A percentile compares a stretch with the other conserved stretches of the same genome.
Evolutionary conservation across 2,329 filamentous ascomycete genomes (phyloP).

Genomic region (Penicillium concentricum): DNA sequence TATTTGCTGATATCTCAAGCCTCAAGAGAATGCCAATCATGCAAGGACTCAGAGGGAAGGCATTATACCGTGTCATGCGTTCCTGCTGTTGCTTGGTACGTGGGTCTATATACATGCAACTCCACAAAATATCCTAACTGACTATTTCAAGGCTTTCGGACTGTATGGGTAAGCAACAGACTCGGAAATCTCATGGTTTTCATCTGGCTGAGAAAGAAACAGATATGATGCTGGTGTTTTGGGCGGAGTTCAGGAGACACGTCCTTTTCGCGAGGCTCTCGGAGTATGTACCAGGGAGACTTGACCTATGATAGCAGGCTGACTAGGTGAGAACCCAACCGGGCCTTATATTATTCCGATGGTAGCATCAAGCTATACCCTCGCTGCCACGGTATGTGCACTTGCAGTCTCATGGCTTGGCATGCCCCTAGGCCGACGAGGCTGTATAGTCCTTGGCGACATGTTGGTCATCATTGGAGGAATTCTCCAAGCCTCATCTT

Average conservation of each 20-base stretch:
- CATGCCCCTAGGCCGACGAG: conserved; percentile 15
- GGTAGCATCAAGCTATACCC: conserved; percentile 16
- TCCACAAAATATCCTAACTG: neutral
- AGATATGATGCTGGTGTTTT: conserved; percentile 1
- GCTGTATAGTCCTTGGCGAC: conserved; percentile 22
- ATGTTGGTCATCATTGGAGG: conserved; percentile 26
- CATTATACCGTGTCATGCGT: neutral
- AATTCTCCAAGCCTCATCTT: neutral
- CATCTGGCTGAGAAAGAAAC: neutral
- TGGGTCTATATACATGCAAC: neutral
- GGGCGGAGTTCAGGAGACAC: neutral
- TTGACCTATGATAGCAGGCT: neutral
- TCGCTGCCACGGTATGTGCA: conserved; percentile 13
- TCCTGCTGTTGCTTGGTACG: neutral
- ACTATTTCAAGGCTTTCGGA: neutral
- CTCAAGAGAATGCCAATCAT: neutral
- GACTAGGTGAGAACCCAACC: neutral
- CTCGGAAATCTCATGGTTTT: neutral
- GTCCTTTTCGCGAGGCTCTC: neutral
- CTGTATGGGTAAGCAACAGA: neutral
- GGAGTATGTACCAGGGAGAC: neutral
- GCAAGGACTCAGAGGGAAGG: neutral
- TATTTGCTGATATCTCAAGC: neutral
- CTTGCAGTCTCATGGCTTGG: conserved; percentile 25
- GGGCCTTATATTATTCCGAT: conserved; percentile 17